A percentile compares a stretch with the other conserved stretches of the same genome.
phyloP scores from a whole-genome alignment of 2,329 filamentous ascomycete species.

The Microsporum ferrugineum region DNA sequence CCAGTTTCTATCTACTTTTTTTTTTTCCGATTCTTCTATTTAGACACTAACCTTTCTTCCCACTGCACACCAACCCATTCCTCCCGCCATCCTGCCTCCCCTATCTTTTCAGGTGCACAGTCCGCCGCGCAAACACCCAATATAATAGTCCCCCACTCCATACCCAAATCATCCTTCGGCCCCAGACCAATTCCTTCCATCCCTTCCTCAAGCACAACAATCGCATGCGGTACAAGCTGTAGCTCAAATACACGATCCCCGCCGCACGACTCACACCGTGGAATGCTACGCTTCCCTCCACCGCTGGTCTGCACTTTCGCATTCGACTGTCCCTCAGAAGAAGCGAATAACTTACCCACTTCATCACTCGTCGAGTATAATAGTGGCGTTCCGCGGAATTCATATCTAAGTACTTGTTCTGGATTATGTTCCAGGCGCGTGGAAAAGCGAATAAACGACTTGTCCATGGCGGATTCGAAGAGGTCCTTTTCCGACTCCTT shows the following conservation, averaged over 20 bases:
- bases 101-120: conserved; percentile 54
- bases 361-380: conserved; percentile 69
- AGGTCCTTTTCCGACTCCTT: conserved; percentile 47
- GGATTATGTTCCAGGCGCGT: conserved; percentile 69
- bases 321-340: conserved; percentile 10
- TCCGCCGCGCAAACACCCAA: conserved; percentile 73
- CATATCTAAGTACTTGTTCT: conserved; percentile 70
- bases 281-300: conserved; percentile 43
- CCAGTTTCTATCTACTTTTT: not conserved
- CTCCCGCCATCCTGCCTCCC: conserved; percentile 67
- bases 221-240: conserved; percentile 83
- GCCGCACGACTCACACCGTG: conserved; percentile 66
- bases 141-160: conserved; percentile 96
- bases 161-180: conserved; percentile 55
- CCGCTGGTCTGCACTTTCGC: conserved; percentile 18
- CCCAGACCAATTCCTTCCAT: conserved; percentile 51
- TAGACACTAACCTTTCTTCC: conserved; percentile 53
- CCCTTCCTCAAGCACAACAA: conserved; percentile 69
- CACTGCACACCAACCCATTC: conserved; percentile 98
- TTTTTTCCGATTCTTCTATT: not conserved
- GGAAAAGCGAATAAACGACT: conserved; percentile 68
- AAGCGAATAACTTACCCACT: conserved; percentile 54
- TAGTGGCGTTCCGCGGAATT: conserved; percentile 60
- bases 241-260: conserved; percentile 72
- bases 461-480: conserved; percentile 65